These are phyloP conservation scores for Asterella californica DNA, from an alignment of 225 moss, liverwort and hornwort species.

Conservation along the genomic window DNA sequence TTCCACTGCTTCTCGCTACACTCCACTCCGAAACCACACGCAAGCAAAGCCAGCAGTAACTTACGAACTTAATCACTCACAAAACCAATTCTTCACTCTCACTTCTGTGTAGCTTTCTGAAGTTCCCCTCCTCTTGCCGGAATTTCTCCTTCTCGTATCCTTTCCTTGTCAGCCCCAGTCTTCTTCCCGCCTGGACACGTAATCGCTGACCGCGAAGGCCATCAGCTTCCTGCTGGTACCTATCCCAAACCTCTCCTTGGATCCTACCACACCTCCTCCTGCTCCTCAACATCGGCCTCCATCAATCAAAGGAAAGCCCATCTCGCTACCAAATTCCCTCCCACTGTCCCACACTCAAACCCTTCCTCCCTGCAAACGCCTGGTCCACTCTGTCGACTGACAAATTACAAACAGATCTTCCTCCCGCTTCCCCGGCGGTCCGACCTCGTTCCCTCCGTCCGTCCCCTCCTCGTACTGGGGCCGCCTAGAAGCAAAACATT, in stretches of 20 bases:
- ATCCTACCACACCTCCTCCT: background rate
- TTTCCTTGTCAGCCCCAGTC: background rate
- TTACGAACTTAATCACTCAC: background rate
- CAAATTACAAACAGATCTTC: background rate
- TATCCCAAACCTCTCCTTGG: background rate
- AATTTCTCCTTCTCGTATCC: constrained; percentile 1
- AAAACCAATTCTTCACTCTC: background rate
- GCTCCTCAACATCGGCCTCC: constrained; percentile 23
- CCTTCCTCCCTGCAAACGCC: background rate
- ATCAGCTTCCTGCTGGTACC: background rate
- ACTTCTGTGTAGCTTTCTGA: background rate
- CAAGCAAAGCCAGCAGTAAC: background rate
- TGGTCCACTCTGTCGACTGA: background rate
- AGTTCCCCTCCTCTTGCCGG: background rate
- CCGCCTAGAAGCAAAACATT: background rate
- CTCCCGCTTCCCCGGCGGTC: background rate
- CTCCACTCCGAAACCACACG: background rate
- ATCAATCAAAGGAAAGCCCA: background rate
- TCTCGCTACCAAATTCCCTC: background rate
- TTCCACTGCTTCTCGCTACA: background rate
- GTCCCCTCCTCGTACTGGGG: background rate
- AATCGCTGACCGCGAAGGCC: background rate
- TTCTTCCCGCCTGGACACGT: constrained; percentile 7
- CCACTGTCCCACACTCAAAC: background rate
- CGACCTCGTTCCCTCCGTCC: background rate